These are phyloP conservation scores for Daldinia bambusicola DNA, from an alignment of 495 filamentous ascomycete genomes.

Conservation along the genomic window DNA sequence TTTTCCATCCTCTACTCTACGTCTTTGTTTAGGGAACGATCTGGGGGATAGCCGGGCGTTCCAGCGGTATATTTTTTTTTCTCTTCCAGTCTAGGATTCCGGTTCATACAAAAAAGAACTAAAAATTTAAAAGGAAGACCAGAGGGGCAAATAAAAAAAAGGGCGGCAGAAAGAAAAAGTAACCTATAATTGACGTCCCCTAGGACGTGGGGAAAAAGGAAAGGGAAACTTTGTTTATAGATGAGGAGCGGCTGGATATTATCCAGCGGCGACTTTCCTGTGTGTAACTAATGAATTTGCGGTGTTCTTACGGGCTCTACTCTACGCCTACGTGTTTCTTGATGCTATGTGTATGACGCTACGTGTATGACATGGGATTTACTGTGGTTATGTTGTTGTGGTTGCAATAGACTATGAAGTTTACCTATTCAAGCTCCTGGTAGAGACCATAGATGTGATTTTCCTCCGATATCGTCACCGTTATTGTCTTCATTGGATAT, in stretches of 20 bases:
- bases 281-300: slow-evolving; percentile 9
- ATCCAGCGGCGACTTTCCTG: background rate
- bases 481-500: background rate
- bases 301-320: background rate
- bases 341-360: slow-evolving; percentile 5
- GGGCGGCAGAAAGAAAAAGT: slow-evolving; percentile 5
- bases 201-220: background rate
- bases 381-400: background rate
- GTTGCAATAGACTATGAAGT: background rate
- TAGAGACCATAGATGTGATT: background rate
- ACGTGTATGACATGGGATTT: background rate
- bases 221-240: slow-evolving; percentile 8
- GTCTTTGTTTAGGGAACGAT: slow-evolving; percentile 10
- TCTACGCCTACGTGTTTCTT: background rate
- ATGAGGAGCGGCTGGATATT: slow-evolving; percentile 1
- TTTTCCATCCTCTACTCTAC: slow-evolving; percentile 5
- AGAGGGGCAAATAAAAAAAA: background rate
- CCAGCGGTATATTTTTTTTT: background rate
- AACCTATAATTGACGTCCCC: background rate
- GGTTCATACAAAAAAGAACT: slow-evolving; percentile 8
- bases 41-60: slow-evolving; percentile 25
- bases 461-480: background rate
- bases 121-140: slow-evolving; percentile 12
- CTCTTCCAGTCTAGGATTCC: slow-evolving; percentile 5
- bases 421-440: background rate